Evolutionary conservation across 805 yeast genomes (phyloP), one percentile per base, ranked within the genome.

Genomic region (Kockiozyma suomiensis): DNA sequence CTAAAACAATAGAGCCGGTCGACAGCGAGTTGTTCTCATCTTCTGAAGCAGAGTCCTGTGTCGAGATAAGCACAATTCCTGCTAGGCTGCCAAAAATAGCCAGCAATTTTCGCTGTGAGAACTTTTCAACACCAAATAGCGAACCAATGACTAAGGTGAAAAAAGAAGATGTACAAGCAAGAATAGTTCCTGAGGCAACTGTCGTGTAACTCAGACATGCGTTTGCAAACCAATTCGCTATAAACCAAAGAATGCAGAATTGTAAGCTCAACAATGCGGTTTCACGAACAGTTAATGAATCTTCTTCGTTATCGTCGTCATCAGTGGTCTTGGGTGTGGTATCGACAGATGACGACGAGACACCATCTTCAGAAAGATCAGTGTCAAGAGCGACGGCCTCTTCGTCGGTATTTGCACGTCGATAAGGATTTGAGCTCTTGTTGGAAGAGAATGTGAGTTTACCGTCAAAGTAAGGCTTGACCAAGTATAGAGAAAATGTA

Each of bases 101-200:
- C 23, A 81, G 66, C 0, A 91, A 68, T 70, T 93, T 94, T 50
- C 81, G 76, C 17, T 72, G 69, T 67, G 84, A 87, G 69, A 93
- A 82, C 28, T 73, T 74, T 73, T 93, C 98, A 1, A 91, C 82
- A 32, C 85, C 78, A 59, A 85, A 85, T 26, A 88, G 64, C 55
- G 85, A 83, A 0, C 98, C 98, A 7, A 93, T 81, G 1, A 92
- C 67, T 41, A 94, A 79, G 0, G 99, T 94, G 82, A 94, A 94
- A 71, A 94, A 91, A 6, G 97, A 88, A 4, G 96, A 87, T 0
- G 98, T 92, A 38, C 97, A 88, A 17, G 97, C 88, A 41, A 94
- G 75, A 25, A 94, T 93, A 2, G 98, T 94, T 69, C 96, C 97
- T 13, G 94, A 87, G 1, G 96, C 96, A 21, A 94, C 99, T 12